Base-by-base conservation (phyloP, 78 protist species). In the Emiliania huxleyi region DNA sequence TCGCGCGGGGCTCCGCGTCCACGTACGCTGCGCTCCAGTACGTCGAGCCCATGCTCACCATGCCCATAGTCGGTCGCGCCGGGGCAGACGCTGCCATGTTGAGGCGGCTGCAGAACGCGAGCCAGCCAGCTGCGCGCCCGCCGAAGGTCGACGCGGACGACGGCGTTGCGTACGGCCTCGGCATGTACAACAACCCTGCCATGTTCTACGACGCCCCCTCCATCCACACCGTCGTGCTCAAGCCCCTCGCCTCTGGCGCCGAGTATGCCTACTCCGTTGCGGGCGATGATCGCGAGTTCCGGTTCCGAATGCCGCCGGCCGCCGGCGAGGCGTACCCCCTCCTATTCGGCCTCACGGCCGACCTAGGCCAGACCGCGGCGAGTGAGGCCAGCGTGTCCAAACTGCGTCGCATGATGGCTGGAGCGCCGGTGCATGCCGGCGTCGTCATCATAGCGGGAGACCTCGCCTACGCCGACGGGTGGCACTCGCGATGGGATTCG, bases 381-480 rank as follows among this genome's bases (percentile, higher is more conserved):
- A 44, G 56, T 2, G 33, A 40, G n/a, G 71, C 42, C 91, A 52
- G 46, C 91, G 91, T 87, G 22, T 23, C 40, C 33, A 3, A 0
- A 69, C 91, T 87, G 79, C 91, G 71, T 2, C 38, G 18, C n/a
- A 11, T 5, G 33, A 1, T 87, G 69, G 91, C 21, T 35, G 35
- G 8, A 26, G 62, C 91, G 49, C 48, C 1, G 69, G 25, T 42
- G 21, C 23, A 25, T 3, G 69, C 56, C 56, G 35, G 69, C 48
- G 56, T 46, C 40, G 69, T 48, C 40, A 1, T 90, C 33, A 81
- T 69, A 25, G 37, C 52, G 43, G 92, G 92, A 42, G 92, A 90
- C 84, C 38, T 90, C 3, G 35, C 92, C 18, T 90, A 90, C 55
- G 92, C 92, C 0, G 92, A 90, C 25, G 83, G 92, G 26, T 69